A percentile compares a stretch with the other conserved stretches of the same genome.
These are phyloP conservation scores for Clonostachys byssicola DNA, from an alignment of 2,329 filamentous ascomycete species.

Conservation along the genomic window DNA sequence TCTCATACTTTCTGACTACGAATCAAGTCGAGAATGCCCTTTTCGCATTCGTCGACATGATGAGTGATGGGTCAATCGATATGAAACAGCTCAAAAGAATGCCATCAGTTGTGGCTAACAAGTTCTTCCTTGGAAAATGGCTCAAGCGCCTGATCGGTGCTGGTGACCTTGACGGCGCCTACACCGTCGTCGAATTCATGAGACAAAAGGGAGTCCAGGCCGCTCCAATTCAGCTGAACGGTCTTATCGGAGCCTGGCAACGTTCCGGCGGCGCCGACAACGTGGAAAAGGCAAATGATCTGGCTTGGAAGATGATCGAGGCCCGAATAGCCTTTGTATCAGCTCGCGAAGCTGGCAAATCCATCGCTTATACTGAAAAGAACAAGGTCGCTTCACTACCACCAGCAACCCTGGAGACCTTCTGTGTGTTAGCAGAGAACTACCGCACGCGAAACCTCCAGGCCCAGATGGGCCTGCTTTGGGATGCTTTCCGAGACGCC, in stretches of 20 bases:
- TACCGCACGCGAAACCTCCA: constrained; percentile 62
- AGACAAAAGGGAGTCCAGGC: constrained; percentile 62
- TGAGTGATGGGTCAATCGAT: constrained; percentile 57
- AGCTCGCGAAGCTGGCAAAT: constrained; percentile 23
- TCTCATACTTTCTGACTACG: constrained; percentile 64
- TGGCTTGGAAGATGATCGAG: constrained; percentile 76
- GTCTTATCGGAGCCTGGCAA: constrained; percentile 75
- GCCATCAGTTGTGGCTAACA: constrained; percentile 55
- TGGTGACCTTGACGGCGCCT: constrained; percentile 66
- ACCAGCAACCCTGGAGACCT: constrained; percentile 71
- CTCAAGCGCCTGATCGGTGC: constrained; percentile 76
- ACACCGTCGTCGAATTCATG: constrained; percentile 73
- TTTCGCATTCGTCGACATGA: constrained; percentile 84
- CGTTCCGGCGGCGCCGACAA: constrained; percentile 53
- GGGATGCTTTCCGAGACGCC: constrained; percentile 56
- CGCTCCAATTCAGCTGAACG: constrained; percentile 74
- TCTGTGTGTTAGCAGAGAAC: constrained; percentile 68
- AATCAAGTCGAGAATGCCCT: constrained; percentile 64
- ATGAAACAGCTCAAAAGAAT: constrained; percentile 36
- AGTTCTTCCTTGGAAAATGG: constrained; percentile 86
- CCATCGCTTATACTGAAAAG: neutral
- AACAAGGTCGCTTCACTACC: constrained; percentile 29
- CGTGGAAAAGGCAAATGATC: constrained; percentile 57
- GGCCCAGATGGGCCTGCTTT: constrained; percentile 53
- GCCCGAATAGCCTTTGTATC: constrained; percentile 61